phyloP scores from a whole-genome alignment of 208 protist species.

The Trichomonas tenax region DNA sequence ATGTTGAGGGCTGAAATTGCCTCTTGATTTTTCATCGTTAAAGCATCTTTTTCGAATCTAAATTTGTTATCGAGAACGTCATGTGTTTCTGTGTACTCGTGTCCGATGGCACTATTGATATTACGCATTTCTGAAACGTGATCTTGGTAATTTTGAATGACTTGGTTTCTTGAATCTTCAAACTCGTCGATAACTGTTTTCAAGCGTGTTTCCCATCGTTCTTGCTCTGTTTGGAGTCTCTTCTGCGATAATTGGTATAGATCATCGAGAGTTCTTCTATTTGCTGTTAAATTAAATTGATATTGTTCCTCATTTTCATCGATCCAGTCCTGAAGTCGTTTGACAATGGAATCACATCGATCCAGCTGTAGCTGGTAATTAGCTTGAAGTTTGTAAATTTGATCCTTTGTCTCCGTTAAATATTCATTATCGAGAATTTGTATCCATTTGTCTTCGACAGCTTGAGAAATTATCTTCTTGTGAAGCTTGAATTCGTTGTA shows the following conservation, averaged over 20 bases:
- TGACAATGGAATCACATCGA: not conserved
- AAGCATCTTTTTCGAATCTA: not conserved
- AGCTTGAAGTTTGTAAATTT: not conserved
- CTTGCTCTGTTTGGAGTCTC: not conserved
- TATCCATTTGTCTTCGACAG: not conserved
- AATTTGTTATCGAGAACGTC: not conserved
- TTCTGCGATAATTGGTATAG: not conserved
- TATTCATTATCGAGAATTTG: not conserved
- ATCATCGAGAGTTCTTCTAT: not conserved
- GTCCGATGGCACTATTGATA: not conserved
- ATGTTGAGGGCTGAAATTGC: not conserved
- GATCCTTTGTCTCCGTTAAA: not conserved
- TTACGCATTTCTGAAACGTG: not conserved
- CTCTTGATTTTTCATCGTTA: not conserved
- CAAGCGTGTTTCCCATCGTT: not conserved
- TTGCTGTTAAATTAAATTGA: not conserved
- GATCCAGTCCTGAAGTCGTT: not conserved
- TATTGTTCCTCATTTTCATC: not conserved
- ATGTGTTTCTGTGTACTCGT: not conserved
- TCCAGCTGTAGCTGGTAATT: not conserved
- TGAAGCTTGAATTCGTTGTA: not conserved
- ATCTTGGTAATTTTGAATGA: not conserved
- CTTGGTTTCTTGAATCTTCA: not conserved
- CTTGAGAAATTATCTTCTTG: not conserved
- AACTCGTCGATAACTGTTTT: not conserved